phyloP scores from a whole-genome alignment of 2,329 filamentous ascomycete species.

The Claviceps pusilla region DNA sequence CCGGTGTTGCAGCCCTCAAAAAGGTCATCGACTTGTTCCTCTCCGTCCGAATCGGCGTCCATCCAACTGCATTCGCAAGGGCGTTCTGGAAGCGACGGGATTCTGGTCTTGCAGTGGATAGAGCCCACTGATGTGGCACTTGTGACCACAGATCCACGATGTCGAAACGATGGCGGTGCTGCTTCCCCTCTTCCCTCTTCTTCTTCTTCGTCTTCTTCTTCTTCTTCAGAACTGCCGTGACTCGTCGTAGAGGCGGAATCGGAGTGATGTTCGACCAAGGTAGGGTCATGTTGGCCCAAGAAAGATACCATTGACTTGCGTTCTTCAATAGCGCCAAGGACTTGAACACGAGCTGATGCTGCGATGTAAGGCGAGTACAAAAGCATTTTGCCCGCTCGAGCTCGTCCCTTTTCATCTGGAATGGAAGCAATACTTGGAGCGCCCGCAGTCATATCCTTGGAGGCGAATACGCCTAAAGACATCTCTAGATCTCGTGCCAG shows the following conservation, averaged over 20 bases:
- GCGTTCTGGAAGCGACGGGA: conserved; percentile 8
- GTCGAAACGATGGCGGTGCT: conserved; percentile 18
- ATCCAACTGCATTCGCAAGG: conserved; percentile 22
- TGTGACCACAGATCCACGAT: conserved; percentile 22
- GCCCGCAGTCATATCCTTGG: conserved; percentile 38
- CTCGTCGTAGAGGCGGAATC: conserved; percentile 19
- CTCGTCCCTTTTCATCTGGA: conserved; percentile 12
- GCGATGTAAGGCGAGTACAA: conserved; percentile 15
- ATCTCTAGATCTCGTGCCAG: conserved; percentile 39
- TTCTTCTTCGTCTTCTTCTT: too few species aligned
- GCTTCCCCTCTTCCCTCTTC: conserved; percentile 5
- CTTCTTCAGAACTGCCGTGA: conserved; percentile 16
- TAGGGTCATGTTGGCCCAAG: conserved; percentile 11
- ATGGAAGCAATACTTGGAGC: conserved; percentile 25
- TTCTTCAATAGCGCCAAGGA: conserved; percentile 22
- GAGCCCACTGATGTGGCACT: conserved; percentile 22
- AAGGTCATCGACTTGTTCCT: conserved; percentile 10
- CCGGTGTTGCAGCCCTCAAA: conserved; percentile 1
- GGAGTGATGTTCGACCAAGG: conserved; percentile 14
- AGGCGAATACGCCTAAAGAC: conserved; percentile 31
- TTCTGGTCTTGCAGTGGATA: conserved; percentile 12
- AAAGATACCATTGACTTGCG: conserved; percentile 22
- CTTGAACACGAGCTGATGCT: conserved; percentile 15
- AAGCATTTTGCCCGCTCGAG: conserved; percentile 5
- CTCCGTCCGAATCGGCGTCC: conserved; percentile 21